A percentile compares a stretch with the other conserved stretches of the same genome.
phyloP scores from a whole-genome alignment of 2,329 filamentous ascomycete species.

The Fusarium nematophilum region DNA sequence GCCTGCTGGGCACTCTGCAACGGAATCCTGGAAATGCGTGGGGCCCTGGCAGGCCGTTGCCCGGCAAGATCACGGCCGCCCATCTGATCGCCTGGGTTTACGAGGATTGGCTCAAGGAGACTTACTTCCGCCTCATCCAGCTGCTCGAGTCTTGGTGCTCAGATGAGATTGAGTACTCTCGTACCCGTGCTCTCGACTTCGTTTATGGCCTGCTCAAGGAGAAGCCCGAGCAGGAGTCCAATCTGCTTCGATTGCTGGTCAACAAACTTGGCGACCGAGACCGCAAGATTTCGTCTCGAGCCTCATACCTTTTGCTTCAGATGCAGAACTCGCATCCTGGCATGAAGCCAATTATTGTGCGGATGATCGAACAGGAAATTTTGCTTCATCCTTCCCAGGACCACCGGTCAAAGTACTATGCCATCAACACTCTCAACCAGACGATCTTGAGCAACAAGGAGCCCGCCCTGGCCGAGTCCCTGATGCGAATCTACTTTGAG shows the following conservation, averaged over 20 bases:
- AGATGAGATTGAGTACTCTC: slow-evolving; percentile 94
- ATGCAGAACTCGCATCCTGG: slow-evolving; percentile 87
- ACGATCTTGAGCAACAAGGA: slow-evolving; percentile 91
- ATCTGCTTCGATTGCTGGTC: slow-evolving; percentile 88
- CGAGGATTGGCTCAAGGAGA: slow-evolving; percentile 94
- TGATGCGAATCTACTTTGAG: slow-evolving; percentile 92
- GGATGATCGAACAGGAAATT: slow-evolving; percentile 86
- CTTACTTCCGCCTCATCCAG: slow-evolving; percentile 93
- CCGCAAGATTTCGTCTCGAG: slow-evolving; percentile 93
- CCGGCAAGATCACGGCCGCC: slow-evolving; percentile 76
- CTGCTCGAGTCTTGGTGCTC: slow-evolving; percentile 92
- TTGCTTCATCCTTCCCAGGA: slow-evolving; percentile 89
- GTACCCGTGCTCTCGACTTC: slow-evolving; percentile 88
- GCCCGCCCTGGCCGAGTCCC: slow-evolving; percentile 79
- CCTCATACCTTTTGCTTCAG: slow-evolving; percentile 94
- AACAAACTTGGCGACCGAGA: slow-evolving; percentile 97
- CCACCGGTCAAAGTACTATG: slow-evolving; percentile 92
- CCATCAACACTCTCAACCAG: slow-evolving; percentile 96
- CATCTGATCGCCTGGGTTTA: slow-evolving; percentile 91
- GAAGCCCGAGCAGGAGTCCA: slow-evolving; percentile 97
- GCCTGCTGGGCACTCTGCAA: slow-evolving; percentile 77
- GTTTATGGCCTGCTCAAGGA: slow-evolving; percentile 92
- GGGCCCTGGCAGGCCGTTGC: slow-evolving; percentile 76
- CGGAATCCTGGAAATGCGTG: slow-evolving; percentile 68
- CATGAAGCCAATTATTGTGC: slow-evolving; percentile 92